Conservation (phyloP, 106 monocot species). For the Xerophyta viscosa region DNA sequence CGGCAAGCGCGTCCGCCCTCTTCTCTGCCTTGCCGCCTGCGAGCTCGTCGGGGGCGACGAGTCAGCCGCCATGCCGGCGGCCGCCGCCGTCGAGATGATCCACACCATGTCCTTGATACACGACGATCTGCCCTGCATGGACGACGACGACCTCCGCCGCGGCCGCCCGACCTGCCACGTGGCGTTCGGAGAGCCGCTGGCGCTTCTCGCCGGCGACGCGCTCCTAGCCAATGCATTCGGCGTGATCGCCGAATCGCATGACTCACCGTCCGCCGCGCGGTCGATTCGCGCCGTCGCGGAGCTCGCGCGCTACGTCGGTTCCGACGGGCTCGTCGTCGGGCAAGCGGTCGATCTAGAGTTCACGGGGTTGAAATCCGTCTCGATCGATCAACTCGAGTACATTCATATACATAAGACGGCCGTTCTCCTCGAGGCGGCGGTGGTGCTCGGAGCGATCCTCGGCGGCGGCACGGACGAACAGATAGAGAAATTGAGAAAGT, state of each 20-base stretch:
- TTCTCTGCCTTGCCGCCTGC: constrained; percentile 51
- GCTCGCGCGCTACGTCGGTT: neutral
- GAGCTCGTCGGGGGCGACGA: constrained; percentile 38
- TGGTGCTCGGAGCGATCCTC: neutral
- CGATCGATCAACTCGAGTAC: neutral
- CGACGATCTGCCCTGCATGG: constrained; percentile 27
- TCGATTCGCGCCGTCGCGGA: neutral
- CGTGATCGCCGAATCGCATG: neutral
- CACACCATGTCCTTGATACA: constrained; percentile 76
- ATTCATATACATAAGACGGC: neutral
- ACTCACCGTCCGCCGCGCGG: neutral
- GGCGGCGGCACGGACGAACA: neutral
- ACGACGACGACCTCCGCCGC: neutral
- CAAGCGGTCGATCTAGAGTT: neutral
- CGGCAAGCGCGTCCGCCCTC: constrained; percentile 63
- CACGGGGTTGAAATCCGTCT: neutral
- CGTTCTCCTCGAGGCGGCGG: neutral
- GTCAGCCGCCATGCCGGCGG: constrained; percentile 29
- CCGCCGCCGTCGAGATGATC: constrained; percentile 56
- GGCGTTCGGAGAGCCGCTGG: constrained; percentile 1
- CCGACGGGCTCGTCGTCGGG: neutral
- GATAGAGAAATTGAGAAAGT: neutral
- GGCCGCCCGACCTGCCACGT: no score
- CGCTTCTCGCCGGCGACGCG: constrained; percentile 5
- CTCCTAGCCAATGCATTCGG: neutral